Percentiles rank a stretch among this genome's conserved stretches.
Conservation (phyloP, 2,329 filamentous ascomycete species). For the Atkinsonella texensis region DNA sequence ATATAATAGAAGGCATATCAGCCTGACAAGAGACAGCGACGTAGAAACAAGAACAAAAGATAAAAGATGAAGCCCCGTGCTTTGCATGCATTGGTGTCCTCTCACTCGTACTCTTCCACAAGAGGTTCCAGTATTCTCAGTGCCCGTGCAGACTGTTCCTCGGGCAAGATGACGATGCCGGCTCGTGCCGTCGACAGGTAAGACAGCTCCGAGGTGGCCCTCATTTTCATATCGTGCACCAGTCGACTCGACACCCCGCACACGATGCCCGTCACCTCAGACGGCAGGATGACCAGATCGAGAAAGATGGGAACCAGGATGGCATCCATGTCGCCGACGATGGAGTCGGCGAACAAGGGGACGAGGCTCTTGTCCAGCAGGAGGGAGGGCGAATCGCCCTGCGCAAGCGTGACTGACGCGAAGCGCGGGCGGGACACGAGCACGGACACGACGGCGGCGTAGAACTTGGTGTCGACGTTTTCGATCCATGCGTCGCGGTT, state of each 20-base stretch:
- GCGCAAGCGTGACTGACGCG: slow-evolving; percentile 60
- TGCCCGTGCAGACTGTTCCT: slow-evolving; percentile 61
- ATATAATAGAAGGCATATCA: too few relatives aligned
- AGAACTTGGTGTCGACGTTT: slow-evolving; percentile 50
- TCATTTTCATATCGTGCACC: slow-evolving; percentile 54
- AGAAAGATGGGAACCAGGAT: slow-evolving; percentile 77
- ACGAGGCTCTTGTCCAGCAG: slow-evolving; percentile 60
- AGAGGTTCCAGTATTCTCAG: slow-evolving; percentile 54
- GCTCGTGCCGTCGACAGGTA: slow-evolving; percentile 84
- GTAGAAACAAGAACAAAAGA: background rate
- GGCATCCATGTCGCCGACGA: slow-evolving; percentile 64
- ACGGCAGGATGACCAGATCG: slow-evolving; percentile 66
- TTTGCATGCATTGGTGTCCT: background rate
- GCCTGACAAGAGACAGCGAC: too few relatives aligned
- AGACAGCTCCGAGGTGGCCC: slow-evolving; percentile 60
- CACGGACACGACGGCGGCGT: slow-evolving; percentile 49
- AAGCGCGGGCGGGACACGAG: slow-evolving; percentile 53
- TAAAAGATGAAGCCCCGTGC: background rate
- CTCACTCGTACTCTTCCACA: slow-evolving; percentile 24
- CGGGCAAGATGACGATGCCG: slow-evolving; percentile 76
- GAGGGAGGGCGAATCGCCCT: slow-evolving; percentile 61
- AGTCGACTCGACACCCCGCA: slow-evolving; percentile 82
- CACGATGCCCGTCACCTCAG: slow-evolving; percentile 88
- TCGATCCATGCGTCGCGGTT: slow-evolving; percentile 39
- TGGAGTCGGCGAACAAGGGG: slow-evolving; percentile 53